Base-by-base conservation (phyloP, 2,329 filamentous ascomycete genomes). In the Lachnellula occidentalis region DNA sequence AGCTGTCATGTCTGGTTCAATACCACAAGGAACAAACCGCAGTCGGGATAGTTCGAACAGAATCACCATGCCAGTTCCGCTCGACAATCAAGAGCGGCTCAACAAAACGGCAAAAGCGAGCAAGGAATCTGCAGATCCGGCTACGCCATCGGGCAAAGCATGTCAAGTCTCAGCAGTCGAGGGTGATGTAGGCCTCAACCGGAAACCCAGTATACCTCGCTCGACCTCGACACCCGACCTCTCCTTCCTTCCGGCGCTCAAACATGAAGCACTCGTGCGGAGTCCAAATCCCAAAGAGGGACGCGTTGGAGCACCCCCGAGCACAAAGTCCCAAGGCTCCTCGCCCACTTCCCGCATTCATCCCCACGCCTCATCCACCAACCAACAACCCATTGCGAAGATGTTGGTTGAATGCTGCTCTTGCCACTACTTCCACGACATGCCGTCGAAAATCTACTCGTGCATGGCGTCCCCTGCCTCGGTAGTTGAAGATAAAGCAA, bases 321-420 rank as follows among this genome's bases (percentile, higher is more conserved):
- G 45, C 17, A 51, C 59, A 3, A 58, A 56, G 49, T 59, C 57
- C n/a, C 57, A 58, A 43, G 55, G 55, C 39, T 58, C 49, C 51
- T 2, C 46, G 50, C 39, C 45, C 43, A 21, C 50, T 54, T 1
- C 46, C 36, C 14, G 54, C 54, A 3, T 14, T 15, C n/a, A 11
- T 5, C 8, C 19, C 12, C 6, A 24, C 6, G 19, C 6, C n/a
- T 8, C 39, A 36, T 11, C 51, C 45, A 9, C 43, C 54, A 21
- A 19, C 4, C 21, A 17, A 5, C 61, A 67, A 21, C 64, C 64
- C 4, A 59, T 83, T 12, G 79, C 79, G 34, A 86, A 85, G 71
- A 79, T 85, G 73, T 78, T 86, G 31, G 82, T 86, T 12, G 77
- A 85, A 64, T 86, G 83, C 69, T 86, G 83, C 70, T 74, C 72